phyloP scores from a whole-genome alignment of 495 filamentous ascomycete genomes.

The Cercophora newfieldiana region DNA sequence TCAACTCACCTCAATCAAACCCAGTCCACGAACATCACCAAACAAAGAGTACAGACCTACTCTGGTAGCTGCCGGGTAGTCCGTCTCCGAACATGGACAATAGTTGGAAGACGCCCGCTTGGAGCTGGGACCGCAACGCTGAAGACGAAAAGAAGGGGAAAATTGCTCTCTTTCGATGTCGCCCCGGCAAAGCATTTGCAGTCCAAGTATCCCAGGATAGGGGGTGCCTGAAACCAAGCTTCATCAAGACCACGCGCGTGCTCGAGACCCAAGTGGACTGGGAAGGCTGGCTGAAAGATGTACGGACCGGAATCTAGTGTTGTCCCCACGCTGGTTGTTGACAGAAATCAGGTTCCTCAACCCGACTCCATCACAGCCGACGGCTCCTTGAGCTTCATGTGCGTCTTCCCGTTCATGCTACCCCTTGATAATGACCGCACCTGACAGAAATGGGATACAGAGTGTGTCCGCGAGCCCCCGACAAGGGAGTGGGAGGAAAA shows the following conservation, averaged over 20 bases:
- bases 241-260: neutral
- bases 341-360: neutral
- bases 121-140: no score
- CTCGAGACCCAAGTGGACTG: neutral
- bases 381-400: neutral
- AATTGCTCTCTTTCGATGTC: no score
- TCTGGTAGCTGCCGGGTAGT: no score
- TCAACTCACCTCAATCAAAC: no score
- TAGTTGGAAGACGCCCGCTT: no score
- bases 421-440: neutral
- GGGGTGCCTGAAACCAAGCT: no score
- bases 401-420: neutral
- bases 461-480: conserved; percentile 1
- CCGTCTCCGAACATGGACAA: no score
- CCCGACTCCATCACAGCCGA: neutral
- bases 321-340: neutral
- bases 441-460: neutral
- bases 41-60: no score
- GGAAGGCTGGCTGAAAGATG: neutral
- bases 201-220: no score
- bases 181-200: no score
- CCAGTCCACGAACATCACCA: no score
- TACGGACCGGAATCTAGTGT: neutral
- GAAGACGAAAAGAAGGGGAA: no score
- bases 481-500: neutral